These are phyloP conservation scores for Stromatinia cepivora DNA, from an alignment of 2,329 filamentous ascomycete species.

Conservation along the genomic window DNA sequence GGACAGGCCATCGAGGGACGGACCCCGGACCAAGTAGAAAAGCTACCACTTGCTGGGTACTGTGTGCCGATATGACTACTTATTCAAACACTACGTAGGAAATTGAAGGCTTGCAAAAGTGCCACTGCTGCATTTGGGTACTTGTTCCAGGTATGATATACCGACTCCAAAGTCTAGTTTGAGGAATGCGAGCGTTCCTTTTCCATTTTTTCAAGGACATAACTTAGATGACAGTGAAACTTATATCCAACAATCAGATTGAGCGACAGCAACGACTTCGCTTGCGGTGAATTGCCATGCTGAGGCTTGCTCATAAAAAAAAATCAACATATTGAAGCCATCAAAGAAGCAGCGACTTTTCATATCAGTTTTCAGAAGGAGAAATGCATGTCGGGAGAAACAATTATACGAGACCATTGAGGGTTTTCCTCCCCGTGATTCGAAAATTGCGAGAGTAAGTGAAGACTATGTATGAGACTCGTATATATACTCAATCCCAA, in stretches of 20 bases:
- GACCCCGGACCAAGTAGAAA: neutral
- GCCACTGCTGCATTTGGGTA: too few species aligned
- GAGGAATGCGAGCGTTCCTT: neutral
- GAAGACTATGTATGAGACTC: neutral
- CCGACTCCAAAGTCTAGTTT: too few species aligned
- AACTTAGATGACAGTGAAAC: neutral
- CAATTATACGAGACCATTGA: too few species aligned
- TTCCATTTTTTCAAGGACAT: neutral
- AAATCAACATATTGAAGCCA: neutral
- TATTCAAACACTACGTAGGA: neutral
- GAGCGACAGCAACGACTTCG: neutral
- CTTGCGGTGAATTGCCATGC: too few species aligned
- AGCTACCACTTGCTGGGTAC: neutral
- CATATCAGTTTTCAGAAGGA: too few species aligned
- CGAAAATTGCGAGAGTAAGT: neutral
- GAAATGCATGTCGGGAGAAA: too few species aligned
- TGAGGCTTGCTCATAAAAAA: too few species aligned
- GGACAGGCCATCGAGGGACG: neutral
- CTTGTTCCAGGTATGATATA: neutral
- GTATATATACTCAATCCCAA: neutral
- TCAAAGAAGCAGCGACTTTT: neutral
- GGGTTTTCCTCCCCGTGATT: rapidly evolving
- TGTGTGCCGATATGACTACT: neutral
- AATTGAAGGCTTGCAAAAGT: neutral
- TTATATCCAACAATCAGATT: neutral